Base-by-base conservation (phyloP, 1,139 yeast genomes). In the Sugiyamaella neomexicana region DNA sequence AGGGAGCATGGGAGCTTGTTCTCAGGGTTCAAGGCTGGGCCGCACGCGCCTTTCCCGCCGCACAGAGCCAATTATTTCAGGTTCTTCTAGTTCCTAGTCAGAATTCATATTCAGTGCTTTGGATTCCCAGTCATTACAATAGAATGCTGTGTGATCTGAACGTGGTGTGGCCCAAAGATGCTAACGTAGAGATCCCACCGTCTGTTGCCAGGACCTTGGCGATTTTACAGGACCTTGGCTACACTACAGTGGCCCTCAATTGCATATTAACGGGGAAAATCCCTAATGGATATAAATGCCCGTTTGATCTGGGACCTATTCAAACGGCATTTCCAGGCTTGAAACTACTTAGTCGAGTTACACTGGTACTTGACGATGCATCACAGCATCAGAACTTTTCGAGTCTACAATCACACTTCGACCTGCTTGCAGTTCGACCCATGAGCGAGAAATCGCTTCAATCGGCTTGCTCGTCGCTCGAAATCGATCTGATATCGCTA, bases 351-450 rank as follows among this genome's bases (percentile, higher is more conserved):
- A 79, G 91, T 1, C 74, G 99, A 55, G 75, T 88, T 29, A 93
- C 98, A 0, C 68, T 93, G 5, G 74, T 83, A 5, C 79, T 89
- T 8, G 87, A 83, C 59, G 97, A 90, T 60, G 85, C 93, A 0
- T 76, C 91, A 5, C 86, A 86, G 62, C 82, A 88, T 50, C 93
- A 86, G 62, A 82, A 85, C 29, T 48, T 65, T 16, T 40, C 53
- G 2, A 13, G 29, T 10, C 38, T 53, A 13, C 41, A 40, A 20
- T 50, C 59, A 16, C 63, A 64, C 23, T 95, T 86, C 68, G 98
- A 93, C 68, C 70, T 93, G 2, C 77, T 93, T 10, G 89, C 97
- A 0, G 84, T 91, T 1, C 81, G 85, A 59, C 99, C 99, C 1
- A 68, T 77, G 38, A 81, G 85, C 54, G 99, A 93, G 65, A 85